Evolutionary conservation across 2,329 filamentous ascomycete genomes (phyloP).

Genomic region (Aspergillus fischeri): DNA sequence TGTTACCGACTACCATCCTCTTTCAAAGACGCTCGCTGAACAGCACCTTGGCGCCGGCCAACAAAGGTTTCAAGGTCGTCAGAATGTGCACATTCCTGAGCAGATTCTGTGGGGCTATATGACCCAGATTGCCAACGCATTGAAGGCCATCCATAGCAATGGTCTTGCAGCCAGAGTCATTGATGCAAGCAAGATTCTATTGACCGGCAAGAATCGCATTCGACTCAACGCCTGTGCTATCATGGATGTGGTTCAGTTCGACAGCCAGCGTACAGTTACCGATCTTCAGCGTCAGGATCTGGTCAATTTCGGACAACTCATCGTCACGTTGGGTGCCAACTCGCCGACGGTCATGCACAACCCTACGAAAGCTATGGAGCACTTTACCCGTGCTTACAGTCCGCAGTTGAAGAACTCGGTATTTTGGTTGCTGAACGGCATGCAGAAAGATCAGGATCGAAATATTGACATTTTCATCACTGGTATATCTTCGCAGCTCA

Average conservation of each 20-base stretch:
- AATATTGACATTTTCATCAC: slow-evolving; percentile 72
- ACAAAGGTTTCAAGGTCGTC: slow-evolving; percentile 40
- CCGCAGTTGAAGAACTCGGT: slow-evolving; percentile 74
- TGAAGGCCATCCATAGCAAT: slow-evolving; percentile 77
- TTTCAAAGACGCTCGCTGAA: slow-evolving; percentile 85
- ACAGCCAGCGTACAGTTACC: slow-evolving; percentile 61
- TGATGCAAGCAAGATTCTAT: slow-evolving; percentile 79
- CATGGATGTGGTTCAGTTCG: slow-evolving; percentile 82
- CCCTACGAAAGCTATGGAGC: slow-evolving; percentile 67
- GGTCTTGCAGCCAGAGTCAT: slow-evolving; percentile 83
- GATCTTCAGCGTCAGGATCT: slow-evolving; percentile 89
- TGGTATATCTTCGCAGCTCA: slow-evolving; percentile 73
- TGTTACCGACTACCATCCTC: slow-evolving; percentile 87
- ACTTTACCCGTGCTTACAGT: slow-evolving; percentile 72
- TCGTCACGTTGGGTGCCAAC: slow-evolving; percentile 76
- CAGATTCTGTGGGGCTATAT: slow-evolving; percentile 85
- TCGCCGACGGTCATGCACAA: slow-evolving; percentile 58
- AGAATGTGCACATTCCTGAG: slow-evolving; percentile 59
- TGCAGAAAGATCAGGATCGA: slow-evolving; percentile 60
- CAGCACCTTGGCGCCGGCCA: slow-evolving; percentile 54
- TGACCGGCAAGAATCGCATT: slow-evolving; percentile 87
- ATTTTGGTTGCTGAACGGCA: slow-evolving; percentile 71
- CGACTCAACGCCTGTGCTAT: slow-evolving; percentile 84
- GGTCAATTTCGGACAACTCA: slow-evolving; percentile 73
- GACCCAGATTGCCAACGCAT: slow-evolving; percentile 81